A percentile compares a stretch with the other conserved stretches of the same genome.
Evolutionary conservation across 1,284 basidiomycete species (phyloP).

Genomic region (Meira miltonrushii): DNA sequence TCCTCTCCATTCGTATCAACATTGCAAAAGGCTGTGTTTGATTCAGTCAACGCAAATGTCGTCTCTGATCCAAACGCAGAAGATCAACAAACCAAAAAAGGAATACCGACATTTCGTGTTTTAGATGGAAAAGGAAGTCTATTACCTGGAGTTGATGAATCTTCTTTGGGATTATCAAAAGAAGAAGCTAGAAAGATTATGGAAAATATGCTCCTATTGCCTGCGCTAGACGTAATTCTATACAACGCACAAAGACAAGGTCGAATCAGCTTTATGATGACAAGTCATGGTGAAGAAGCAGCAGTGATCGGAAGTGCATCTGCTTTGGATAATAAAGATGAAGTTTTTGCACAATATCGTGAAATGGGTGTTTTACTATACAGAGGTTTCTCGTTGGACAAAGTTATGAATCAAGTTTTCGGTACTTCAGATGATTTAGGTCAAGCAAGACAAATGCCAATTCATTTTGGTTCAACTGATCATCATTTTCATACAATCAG

Average conservation of each 20-base stretch:
- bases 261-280: conserved; percentile 86
- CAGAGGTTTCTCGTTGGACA: conserved; percentile 64
- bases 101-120: conserved; percentile 43
- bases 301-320: conserved; percentile 84
- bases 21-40: conserved; percentile 41
- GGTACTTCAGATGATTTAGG: conserved; percentile 37
- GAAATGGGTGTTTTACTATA: conserved; percentile 85
- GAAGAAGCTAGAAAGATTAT: conserved; percentile 41
- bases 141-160: conserved; percentile 33
- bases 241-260: conserved; percentile 90
- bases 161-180: conserved; percentile 26
- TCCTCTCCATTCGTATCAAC: conserved; percentile 33
- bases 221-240: conserved; percentile 77
- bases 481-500: conserved; percentile 91
- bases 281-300: conserved; percentile 75
- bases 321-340: conserved; percentile 74
- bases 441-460: conserved; percentile 48
- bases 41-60: conserved; percentile 24
- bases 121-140: conserved; percentile 35
- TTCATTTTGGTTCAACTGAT: conserved; percentile 74
- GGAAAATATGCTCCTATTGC: conserved; percentile 58
- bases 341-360: conserved; percentile 57
- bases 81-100: conserved; percentile 14
- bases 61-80: too few relatives aligned
- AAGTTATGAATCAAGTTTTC: conserved; percentile 39